Conservation (phyloP, 83 land plant genomes). For the Picea engelmannii region DNA sequence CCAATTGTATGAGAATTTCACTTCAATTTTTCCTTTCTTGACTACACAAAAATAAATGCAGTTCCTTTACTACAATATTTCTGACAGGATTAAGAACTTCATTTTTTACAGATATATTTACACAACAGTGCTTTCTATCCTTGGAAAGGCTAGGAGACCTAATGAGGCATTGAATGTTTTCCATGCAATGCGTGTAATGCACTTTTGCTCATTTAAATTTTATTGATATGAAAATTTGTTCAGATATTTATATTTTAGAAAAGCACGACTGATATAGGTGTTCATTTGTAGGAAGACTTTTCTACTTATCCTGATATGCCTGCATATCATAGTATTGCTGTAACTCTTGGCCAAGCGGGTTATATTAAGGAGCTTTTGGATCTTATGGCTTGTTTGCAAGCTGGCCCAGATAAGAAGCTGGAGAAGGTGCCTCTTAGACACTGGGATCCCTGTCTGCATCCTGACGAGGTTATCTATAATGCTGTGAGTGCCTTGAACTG, state of each 20-base stretch:
- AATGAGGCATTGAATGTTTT: slow-evolving; percentile 78
- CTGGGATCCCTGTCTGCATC: slow-evolving; percentile 77
- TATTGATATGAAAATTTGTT: neutral
- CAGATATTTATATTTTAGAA: neutral
- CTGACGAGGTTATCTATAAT: slow-evolving; percentile 87
- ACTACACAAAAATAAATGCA: neutral
- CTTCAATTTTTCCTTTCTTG: too few relatives aligned
- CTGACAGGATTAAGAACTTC: neutral
- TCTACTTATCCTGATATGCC: slow-evolving; percentile 89
- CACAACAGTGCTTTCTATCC: slow-evolving; percentile 82
- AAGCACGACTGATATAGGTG: neutral
- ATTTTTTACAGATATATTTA: slow-evolving; percentile 69
- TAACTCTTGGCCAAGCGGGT: slow-evolving; percentile 93
- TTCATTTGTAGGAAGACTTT: slow-evolving; percentile 52
- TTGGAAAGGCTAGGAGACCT: slow-evolving; percentile 80
- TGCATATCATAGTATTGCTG: slow-evolving; percentile 84
- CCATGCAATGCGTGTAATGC: slow-evolving; percentile 75
- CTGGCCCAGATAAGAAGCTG: slow-evolving; percentile 53
- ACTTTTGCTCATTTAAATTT: slow-evolving; percentile 5
- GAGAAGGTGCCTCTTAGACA: slow-evolving; percentile 37
- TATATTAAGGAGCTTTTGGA: slow-evolving; percentile 61
- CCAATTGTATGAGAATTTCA: neutral
- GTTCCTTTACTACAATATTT: slow-evolving; percentile 1
- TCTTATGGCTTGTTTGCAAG: slow-evolving; percentile 61
- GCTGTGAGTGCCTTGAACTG: slow-evolving; percentile 51